Percentiles rank a stretch among this genome's conserved stretches.
Conservation (phyloP, 2,329 filamentous ascomycete species). For the Neopestalotiopsis sp. region DNA sequence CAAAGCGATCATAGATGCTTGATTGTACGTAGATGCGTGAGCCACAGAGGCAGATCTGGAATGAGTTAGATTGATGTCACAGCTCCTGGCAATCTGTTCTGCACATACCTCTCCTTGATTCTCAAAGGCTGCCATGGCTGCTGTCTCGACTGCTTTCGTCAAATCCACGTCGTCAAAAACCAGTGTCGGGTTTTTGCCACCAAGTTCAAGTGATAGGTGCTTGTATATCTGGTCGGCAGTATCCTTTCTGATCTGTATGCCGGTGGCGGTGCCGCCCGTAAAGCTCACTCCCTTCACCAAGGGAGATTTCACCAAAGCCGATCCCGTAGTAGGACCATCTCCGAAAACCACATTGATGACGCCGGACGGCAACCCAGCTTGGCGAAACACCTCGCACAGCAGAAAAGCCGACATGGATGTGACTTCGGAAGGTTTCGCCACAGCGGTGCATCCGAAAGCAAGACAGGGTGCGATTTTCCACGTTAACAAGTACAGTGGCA, state of each 20-base stretch:
- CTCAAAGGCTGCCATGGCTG: slow-evolving; percentile 36
- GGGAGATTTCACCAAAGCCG: slow-evolving; percentile 33
- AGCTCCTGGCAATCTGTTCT: neutral
- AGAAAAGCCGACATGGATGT: slow-evolving; percentile 40
- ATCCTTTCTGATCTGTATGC: slow-evolving; percentile 36
- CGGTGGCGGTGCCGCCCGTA: slow-evolving; percentile 39
- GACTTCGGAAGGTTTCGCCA: slow-evolving; percentile 41
- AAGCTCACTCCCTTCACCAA: slow-evolving; percentile 38
- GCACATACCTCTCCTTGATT: slow-evolving; percentile 37
- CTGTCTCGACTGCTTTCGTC: slow-evolving; percentile 59
- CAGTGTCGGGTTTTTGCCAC: slow-evolving; percentile 58
- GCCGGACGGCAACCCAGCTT: slow-evolving; percentile 33
- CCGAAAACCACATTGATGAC: slow-evolving; percentile 41
- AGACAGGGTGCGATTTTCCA: slow-evolving; percentile 43
- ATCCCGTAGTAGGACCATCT: slow-evolving; percentile 37
- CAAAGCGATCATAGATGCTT: slow-evolving; percentile 47
- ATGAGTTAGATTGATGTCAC: neutral
- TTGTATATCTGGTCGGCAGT: slow-evolving; percentile 39
- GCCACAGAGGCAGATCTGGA: slow-evolving; percentile 39
- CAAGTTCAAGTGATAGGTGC: slow-evolving; percentile 40
- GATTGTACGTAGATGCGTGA: slow-evolving; percentile 59
- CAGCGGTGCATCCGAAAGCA: slow-evolving; percentile 41
- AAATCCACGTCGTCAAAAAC: slow-evolving; percentile 59
- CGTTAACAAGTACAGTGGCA: slow-evolving; percentile 41
- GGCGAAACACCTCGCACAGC: slow-evolving; percentile 31